These are phyloP conservation scores for Nadsonia starkeyi-henricii DNA, from an alignment of 1,139 yeast species.

Conservation along the genomic window DNA sequence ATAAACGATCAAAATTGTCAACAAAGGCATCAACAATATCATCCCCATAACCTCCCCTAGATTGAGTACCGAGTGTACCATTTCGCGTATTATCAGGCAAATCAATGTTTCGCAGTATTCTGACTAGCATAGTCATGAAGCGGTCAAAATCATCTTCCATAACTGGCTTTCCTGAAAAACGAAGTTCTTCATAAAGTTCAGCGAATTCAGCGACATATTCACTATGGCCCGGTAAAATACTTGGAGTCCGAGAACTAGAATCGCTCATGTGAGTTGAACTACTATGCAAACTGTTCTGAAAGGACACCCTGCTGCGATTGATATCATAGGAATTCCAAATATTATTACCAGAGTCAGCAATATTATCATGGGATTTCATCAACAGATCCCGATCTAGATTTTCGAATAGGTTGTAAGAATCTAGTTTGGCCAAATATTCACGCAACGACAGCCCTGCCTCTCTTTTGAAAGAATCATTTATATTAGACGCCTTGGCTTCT, in stretches of 20 bases:
- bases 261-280: neutral
- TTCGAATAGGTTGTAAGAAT: slow-evolving; percentile 14
- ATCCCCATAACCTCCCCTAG: too few species aligned
- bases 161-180: slow-evolving; percentile 55
- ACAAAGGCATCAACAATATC: too few species aligned
- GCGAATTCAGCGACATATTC: slow-evolving; percentile 24
- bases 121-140: slow-evolving; percentile 37
- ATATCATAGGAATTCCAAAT: too few species aligned
- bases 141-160: slow-evolving; percentile 44
- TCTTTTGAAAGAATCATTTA: slow-evolving; percentile 29
- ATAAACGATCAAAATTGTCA: too few species aligned
- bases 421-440: slow-evolving; percentile 36
- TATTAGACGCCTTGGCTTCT: slow-evolving; percentile 33
- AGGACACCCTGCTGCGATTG: too few species aligned
- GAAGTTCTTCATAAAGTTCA: slow-evolving; percentile 49
- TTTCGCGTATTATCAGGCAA: slow-evolving; percentile 1
- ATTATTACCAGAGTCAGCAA: too few species aligned
- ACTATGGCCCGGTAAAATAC: neutral
- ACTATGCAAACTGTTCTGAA: too few species aligned
- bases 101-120: slow-evolving; percentile 9
- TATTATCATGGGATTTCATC: too few species aligned
- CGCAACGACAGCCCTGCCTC: slow-evolving; percentile 30
- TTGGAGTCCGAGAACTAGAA: neutral
- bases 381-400: slow-evolving; percentile 10
- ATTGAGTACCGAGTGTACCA: too few species aligned